Percentiles rank a stretch among this genome's conserved stretches.
phyloP scores from a whole-genome alignment of 345 rosid genomes.

The Eucalyptus polyanthemos region DNA sequence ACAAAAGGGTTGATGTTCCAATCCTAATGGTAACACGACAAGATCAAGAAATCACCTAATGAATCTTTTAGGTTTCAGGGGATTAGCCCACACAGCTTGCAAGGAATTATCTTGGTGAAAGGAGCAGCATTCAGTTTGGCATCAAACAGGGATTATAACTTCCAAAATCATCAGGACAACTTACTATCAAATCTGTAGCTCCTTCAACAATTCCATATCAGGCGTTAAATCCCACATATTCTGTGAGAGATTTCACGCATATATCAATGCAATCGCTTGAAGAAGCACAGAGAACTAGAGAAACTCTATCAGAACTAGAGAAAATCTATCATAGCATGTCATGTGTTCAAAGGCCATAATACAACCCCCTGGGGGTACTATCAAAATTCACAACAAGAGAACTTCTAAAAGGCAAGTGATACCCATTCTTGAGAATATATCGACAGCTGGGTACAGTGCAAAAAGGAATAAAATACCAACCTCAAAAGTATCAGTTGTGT shows the following conservation, averaged over 20 bases:
- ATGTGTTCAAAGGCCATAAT: no score
- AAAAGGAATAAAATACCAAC: neutral
- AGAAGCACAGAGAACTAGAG: neutral
- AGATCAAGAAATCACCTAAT: slow-evolving; percentile 28
- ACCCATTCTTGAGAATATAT: neutral
- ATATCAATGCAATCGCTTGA: neutral
- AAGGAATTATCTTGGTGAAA: slow-evolving; percentile 60
- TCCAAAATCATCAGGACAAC: neutral
- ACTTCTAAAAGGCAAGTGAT: neutral
- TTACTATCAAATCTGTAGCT: slow-evolving; percentile 57
- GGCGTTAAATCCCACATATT: slow-evolving; percentile 82
- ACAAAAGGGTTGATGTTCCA: neutral
- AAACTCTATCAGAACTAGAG: neutral
- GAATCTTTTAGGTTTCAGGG: slow-evolving; percentile 14
- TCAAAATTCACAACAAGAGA: no score
- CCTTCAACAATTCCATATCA: slow-evolving; percentile 34
- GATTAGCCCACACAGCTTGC: slow-evolving; percentile 59
- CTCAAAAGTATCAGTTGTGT: slow-evolving; percentile 23
- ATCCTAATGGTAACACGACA: neutral
- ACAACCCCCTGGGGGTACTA: no score
- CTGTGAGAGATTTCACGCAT: neutral
- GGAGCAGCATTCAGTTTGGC: neutral
- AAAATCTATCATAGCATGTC: neutral
- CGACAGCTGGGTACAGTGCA: neutral
- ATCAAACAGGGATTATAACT: neutral